Evolutionary conservation across 306 rosid species (phyloP).

Genomic region (Clitoria ternatea): DNA sequence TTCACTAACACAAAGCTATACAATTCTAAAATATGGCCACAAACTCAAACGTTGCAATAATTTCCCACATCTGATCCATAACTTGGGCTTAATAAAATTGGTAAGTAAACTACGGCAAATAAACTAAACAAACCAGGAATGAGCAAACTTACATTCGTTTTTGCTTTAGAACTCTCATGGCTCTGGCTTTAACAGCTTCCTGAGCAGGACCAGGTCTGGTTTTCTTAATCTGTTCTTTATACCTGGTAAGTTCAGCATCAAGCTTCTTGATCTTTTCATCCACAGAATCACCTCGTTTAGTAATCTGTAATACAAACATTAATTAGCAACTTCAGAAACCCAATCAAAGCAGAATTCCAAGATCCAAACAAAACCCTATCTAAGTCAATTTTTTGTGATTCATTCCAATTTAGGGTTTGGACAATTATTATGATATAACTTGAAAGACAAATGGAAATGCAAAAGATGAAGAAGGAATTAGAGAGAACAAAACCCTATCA

Average conservation of each 20-base stretch:
- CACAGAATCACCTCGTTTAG: slow-evolving; percentile 81
- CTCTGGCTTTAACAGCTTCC: slow-evolving; percentile 89
- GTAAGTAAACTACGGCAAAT: background rate
- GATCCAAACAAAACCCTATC: background rate
- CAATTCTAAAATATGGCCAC: background rate
- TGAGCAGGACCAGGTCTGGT: slow-evolving; percentile 96
- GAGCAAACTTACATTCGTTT: slow-evolving; percentile 68
- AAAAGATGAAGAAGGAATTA: background rate
- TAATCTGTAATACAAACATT: slow-evolving; percentile 46
- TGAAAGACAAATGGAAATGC: too few species aligned
- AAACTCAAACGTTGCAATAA: background rate
- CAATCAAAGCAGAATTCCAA: background rate
- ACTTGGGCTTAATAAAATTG: background rate
- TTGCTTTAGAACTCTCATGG: slow-evolving; percentile 95
- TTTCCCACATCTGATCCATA: background rate
- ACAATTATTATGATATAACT: too few species aligned
- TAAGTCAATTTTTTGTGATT: too few species aligned
- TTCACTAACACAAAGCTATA: background rate
- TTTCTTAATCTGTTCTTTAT: slow-evolving; percentile 91
- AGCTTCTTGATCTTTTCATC: slow-evolving; percentile 88
- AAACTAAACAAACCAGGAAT: background rate
- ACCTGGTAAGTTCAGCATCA: slow-evolving; percentile 77
- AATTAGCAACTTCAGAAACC: background rate
- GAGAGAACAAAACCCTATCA: slow-evolving; percentile 51
- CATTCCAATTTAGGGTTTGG: background rate